Evolutionary conservation across 2,329 filamentous ascomycete genomes (phyloP).

Genomic region (Monilinia fructicola): DNA sequence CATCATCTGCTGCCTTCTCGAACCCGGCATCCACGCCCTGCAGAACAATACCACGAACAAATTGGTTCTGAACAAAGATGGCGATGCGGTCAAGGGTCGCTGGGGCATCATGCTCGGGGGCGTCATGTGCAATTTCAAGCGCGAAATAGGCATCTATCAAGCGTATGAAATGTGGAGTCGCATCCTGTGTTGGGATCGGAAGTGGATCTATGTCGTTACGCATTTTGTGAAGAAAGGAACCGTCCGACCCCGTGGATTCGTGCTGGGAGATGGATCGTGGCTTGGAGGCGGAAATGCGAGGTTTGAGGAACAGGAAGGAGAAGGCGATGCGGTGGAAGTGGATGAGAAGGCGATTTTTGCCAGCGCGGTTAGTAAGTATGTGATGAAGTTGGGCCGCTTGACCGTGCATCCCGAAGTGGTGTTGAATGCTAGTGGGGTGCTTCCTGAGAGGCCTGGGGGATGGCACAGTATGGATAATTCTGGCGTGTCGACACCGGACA

Average conservation of each 20-base stretch:
- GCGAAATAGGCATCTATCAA: conserved; percentile 69
- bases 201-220: conserved; percentile 76
- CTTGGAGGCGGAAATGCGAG: conserved; percentile 44
- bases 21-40: conserved; percentile 55
- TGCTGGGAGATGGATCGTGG: conserved; percentile 43
- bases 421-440: conserved; percentile 67
- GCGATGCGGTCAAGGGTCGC: conserved; percentile 51
- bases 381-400: conserved; percentile 76
- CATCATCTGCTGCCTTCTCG: conserved; percentile 68
- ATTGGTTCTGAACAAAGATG: conserved; percentile 47
- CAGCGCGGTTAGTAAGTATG: conserved; percentile 74
- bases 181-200: conserved; percentile 73
- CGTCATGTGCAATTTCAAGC: conserved; percentile 71
- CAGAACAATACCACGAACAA: conserved; percentile 50
- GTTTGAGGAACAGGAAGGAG: conserved; percentile 44
- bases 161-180: conserved; percentile 72
- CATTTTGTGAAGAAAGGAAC: conserved; percentile 67
- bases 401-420: conserved; percentile 82
- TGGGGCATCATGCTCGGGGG: conserved; percentile 69
- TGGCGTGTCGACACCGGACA: conserved; percentile 35
- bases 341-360: conserved; percentile 68
- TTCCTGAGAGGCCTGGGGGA: conserved; percentile 71
- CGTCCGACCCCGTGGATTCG: conserved; percentile 53
- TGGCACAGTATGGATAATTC: conserved; percentile 49
- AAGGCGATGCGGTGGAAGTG: conserved; percentile 41